Conservation (phyloP, 768 basidiomycete genomes). For the Tulasnella calospora region DNA sequence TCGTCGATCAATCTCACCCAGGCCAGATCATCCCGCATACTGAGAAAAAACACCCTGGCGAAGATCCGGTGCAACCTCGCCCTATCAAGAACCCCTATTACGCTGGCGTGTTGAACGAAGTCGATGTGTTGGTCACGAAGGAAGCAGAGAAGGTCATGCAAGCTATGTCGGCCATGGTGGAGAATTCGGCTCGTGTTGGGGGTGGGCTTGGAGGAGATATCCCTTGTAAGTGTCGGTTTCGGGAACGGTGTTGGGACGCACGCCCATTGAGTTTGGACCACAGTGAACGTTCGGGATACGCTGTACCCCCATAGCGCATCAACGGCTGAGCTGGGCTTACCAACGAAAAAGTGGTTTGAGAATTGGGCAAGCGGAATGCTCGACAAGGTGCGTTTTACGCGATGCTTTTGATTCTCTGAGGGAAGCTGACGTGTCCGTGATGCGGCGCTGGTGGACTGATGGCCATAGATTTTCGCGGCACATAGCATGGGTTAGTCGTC, state of each 20-base stretch:
- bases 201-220: neutral
- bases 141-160: slow-evolving; percentile 18
- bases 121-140: neutral
- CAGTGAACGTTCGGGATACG: slow-evolving; percentile 13
- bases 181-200: slow-evolving; percentile 1
- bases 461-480: slow-evolving; percentile 1
- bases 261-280: neutral
- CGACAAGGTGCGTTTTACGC: slow-evolving; percentile 11
- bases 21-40: neutral
- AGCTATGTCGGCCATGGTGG: slow-evolving; percentile 17
- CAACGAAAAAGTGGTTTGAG: neutral
- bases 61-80: neutral
- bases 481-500: neutral
- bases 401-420: neutral
- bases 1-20: neutral
- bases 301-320: neutral
- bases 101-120: slow-evolving; percentile 3
- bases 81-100: neutral
- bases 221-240: neutral
- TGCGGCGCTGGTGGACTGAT: neutral
- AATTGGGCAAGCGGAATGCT: neutral
- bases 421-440: neutral
- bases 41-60: neutral
- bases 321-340: neutral
- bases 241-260: neutral